Conservation (phyloP, 1,284 basidiomycete species). For the Thecaphora thlaspeos region DNA sequence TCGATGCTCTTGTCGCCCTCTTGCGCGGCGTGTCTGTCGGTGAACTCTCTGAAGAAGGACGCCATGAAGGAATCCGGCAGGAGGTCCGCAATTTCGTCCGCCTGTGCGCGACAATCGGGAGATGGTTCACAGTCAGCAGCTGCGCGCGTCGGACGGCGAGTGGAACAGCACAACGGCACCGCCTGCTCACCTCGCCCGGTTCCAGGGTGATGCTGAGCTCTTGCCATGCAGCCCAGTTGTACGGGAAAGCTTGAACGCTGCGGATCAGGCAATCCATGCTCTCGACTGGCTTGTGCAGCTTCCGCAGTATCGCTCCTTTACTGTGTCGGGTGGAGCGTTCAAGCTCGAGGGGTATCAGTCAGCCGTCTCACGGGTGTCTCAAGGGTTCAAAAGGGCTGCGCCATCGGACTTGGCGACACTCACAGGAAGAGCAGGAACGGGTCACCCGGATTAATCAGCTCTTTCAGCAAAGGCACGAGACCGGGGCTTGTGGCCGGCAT, state of each 20-base stretch:
- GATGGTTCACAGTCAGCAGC: neutral
- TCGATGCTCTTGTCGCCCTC: slow-evolving; percentile 31
- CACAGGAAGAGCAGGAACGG: slow-evolving; percentile 49
- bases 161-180: too few species aligned
- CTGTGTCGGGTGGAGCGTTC: too few species aligned
- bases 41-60: slow-evolving; percentile 84
- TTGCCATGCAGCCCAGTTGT: slow-evolving; percentile 93
- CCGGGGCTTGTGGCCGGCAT: slow-evolving; percentile 28
- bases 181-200: slow-evolving; percentile 21
- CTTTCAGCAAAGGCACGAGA: slow-evolving; percentile 41
- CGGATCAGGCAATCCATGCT: slow-evolving; percentile 78
- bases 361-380: too few species aligned
- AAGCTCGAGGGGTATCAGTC: too few species aligned
- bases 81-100: slow-evolving; percentile 63
- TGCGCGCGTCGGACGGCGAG: too few species aligned
- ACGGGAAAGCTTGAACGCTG: slow-evolving; percentile 78
- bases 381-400: too few species aligned
- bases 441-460: slow-evolving; percentile 44
- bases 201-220: slow-evolving; percentile 51
- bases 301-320: slow-evolving; percentile 54
- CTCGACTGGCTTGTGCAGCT: slow-evolving; percentile 61
- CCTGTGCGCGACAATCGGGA: slow-evolving; percentile 5
- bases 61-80: slow-evolving; percentile 70
- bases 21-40: slow-evolving; percentile 75
- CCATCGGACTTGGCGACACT: slow-evolving; percentile 1